Evolutionary conservation across 129 eudicot genomes (phyloP), one percentile per base, ranked within the genome.

Genomic region (Escallonia rubra): DNA sequence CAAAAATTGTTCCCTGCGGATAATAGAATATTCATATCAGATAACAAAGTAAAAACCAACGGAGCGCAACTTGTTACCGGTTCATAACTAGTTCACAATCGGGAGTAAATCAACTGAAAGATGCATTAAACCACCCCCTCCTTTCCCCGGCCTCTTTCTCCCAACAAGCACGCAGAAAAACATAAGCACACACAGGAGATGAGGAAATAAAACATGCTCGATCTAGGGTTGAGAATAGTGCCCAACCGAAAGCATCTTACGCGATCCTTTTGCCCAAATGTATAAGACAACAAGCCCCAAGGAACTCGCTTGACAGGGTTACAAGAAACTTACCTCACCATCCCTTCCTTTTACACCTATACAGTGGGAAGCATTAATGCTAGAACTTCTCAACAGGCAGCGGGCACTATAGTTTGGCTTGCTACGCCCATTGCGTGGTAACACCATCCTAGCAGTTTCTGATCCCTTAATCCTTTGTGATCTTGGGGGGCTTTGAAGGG

Each of bases 351-450:
- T 70, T 58, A 82, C 78, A 49, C 83, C 95, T 76, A 86, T 78
- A 74, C 82, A 85, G 69, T 72, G 82, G 74, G 95, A 90, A 66
- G 91, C 86, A 74, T 79, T 84, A 68, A 82, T 86, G 73, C 90
- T 79, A 68, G 83, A 69, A 74, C 94, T 86, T 72, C 92, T 86
- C 43, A 79, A 47, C 71, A 86, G 62, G 75, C 83, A 73, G 3
- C 82, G 80, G 3, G 74, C 80, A 16, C 81, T 78, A 57, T 56
- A 74, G 71, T 71, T 61, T 67, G 82, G 72, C 59, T 65, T 76
- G 59, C 78, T 83, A 38, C 52, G 42, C 43, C 78, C 74, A 65
- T 74, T 79, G 66, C 82, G 81, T 68, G 50, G 59, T 58, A 12
- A 61, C 66, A 63, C 55, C 57, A 66, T 70, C 81, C 71, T 68